A percentile compares a stretch with the other conserved stretches of the same genome.
phyloP scores from a whole-genome alignment of 2,329 filamentous ascomycete genomes.

The Talaromyces sp. region DNA sequence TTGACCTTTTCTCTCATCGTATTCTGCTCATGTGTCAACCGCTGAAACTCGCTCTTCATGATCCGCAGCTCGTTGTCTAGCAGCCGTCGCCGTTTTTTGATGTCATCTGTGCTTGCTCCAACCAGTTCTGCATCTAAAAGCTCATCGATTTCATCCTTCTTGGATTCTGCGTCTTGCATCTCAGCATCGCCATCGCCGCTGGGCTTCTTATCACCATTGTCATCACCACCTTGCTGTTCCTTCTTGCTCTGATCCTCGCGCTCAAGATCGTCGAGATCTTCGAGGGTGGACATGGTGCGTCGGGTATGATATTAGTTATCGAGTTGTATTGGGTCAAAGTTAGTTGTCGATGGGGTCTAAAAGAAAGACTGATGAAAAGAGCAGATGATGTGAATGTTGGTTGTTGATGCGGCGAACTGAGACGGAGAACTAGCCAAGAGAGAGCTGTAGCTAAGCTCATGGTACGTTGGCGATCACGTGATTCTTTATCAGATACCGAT shows the following conservation, averaged over 20 bases:
- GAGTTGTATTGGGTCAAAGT: no score
- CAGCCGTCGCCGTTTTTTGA: constrained; percentile 82
- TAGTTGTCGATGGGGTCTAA: no score
- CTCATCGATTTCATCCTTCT: constrained; percentile 68
- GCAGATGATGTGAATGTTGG: neutral
- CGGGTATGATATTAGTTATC: no score
- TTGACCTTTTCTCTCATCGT: constrained; percentile 99
- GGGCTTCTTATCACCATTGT: constrained; percentile 45
- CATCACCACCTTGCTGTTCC: constrained; percentile 50
- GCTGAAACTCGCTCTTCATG: constrained; percentile 96
- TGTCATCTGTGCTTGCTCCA: constrained; percentile 88
- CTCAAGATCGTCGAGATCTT: constrained; percentile 88
- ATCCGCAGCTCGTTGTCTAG: constrained; percentile 97
- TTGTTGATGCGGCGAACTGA: constrained; percentile 13
- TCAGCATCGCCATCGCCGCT: constrained; percentile 71
- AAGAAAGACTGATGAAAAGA: neutral
- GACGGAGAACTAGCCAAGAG: neutral
- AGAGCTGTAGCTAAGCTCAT: constrained; percentile 7
- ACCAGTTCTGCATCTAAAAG: constrained; percentile 91
- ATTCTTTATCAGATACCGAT: neutral
- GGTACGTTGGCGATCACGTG: neutral
- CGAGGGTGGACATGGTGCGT: constrained; percentile 73
- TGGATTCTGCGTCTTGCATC: constrained; percentile 78
- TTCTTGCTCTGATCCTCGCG: constrained; percentile 70
- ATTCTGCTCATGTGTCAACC: constrained; percentile 89